Conservation (phyloP, 2,329 filamentous ascomycete species). For the Neurospora sp. region DNA sequence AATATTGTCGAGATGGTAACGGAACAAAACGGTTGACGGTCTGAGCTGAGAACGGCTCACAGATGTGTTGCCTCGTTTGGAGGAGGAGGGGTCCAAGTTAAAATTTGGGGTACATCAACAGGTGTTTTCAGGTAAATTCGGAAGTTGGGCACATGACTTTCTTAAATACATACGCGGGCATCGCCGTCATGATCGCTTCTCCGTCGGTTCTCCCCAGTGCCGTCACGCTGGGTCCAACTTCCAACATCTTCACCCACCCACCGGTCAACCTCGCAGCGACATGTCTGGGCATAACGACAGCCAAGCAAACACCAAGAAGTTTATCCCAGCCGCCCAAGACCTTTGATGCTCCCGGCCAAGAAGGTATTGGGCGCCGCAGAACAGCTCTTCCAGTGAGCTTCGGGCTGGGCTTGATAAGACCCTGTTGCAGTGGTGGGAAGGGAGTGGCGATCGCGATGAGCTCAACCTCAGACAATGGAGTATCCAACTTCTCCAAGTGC, state of each 20-base stretch:
- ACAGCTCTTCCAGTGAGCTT: not conserved
- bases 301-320: not conserved
- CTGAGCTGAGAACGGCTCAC: not conserved
- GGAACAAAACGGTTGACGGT: not conserved
- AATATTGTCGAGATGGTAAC: not conserved
- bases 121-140: not conserved
- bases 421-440: slow-evolving; percentile 10
- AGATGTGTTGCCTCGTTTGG: not conserved
- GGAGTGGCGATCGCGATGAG: slow-evolving; percentile 4
- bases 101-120: not conserved
- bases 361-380: not conserved
- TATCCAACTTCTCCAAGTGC: not conserved
- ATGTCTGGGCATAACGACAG: not conserved
- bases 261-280: not conserved
- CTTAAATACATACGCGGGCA: not conserved
- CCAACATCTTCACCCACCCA: not conserved
- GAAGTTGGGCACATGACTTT: not conserved
- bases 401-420: not conserved
- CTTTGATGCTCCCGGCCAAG: not conserved
- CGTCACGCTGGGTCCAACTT: not conserved
- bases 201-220: not conserved
- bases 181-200: not conserved
- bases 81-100: not conserved
- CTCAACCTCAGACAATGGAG: not conserved
- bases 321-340: not conserved